Evolutionary conservation across 2,329 filamentous ascomycete genomes (phyloP), one percentile per base, ranked within the genome.

Genomic region (Penicillium expansum): DNA sequence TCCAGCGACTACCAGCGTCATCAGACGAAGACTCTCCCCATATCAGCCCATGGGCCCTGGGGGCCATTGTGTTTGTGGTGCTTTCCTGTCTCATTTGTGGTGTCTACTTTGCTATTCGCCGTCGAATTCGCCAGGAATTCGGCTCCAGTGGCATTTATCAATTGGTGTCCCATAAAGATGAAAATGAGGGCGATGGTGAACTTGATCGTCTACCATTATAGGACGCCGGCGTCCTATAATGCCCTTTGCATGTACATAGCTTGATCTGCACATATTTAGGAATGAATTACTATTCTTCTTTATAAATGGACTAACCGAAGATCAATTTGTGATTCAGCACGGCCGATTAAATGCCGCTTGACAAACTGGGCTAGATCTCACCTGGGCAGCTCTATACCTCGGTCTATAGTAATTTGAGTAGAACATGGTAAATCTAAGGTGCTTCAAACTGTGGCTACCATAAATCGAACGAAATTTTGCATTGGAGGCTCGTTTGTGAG

Each of bases 131-230:
- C 1, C 55, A 39, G 4, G 11, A 16, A 18, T 33, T 48, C 7
- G 4, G 30, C 16, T 48, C 42, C 5, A 39, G 43, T 45, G 44
- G 39, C 9, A 18, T 43, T 2, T 66, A 66, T 42, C 57, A 55
- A 29, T 38, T 56, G 18, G 50, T 66, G 3, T 43, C 44, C 4
- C 54, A 56, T 6, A 59, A 61, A 33, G 62, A 66, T 16, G 55
- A 59, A 7, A 53, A 54, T 6, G 58, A 59, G 6, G 43, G 16
- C 16, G 18, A 55, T 24, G 37, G 48, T 53, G 53, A 59, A 27
- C 32, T 33, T 48, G 39, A 39, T n/a, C 48, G 39, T 51, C 39
- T 62, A 10, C 55, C 58, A 20, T 47, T 58, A 44, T 65, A 62
- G 35, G 50, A 48, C 20, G 59, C 56, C 5, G 56, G 55, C 55